Conservation (phyloP, 306 rosid genomes). For the Glycine soja region DNA sequence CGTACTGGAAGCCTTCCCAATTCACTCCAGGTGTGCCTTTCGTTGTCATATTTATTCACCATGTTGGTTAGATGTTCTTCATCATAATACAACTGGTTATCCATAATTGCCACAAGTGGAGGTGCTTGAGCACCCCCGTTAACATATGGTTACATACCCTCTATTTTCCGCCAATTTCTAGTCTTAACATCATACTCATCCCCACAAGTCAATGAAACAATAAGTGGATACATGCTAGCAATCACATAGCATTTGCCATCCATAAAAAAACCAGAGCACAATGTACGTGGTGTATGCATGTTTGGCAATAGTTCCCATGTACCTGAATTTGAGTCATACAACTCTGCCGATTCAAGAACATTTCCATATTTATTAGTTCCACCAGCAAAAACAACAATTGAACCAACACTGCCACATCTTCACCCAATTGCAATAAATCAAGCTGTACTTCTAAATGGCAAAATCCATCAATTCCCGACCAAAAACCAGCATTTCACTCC, state of each 20-base stretch:
- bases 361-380: conserved; percentile 71
- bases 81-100: conserved; percentile 65
- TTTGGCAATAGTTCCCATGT: conserved; percentile 70
- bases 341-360: conserved; percentile 68
- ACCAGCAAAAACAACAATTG: conserved; percentile 73
- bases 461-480: conserved; percentile 77
- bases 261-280: conserved; percentile 80
- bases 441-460: conserved; percentile 77
- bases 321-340: conserved; percentile 66
- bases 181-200: conserved; percentile 79
- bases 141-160: conserved; percentile 74
- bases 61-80: conserved; percentile 77
- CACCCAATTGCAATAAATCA: conserved; percentile 57
- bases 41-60: conserved; percentile 74
- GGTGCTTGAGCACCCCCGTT: conserved; percentile 78
- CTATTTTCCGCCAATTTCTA: conserved; percentile 69
- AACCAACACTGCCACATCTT: conserved; percentile 75
- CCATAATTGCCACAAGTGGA: conserved; percentile 87
- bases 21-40: conserved; percentile 64
- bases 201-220: conserved; percentile 71
- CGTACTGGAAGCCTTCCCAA: conserved; percentile 83
- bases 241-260: conserved; percentile 74
- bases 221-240: conserved; percentile 80
- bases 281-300: conserved; percentile 74
- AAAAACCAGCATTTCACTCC: conserved; percentile 70